A percentile compares a stretch with the other conserved stretches of the same genome.
Evolutionary conservation across 176 grass and related monocot genomes (phyloP).

Genomic region (Musa troglodytarum): DNA sequence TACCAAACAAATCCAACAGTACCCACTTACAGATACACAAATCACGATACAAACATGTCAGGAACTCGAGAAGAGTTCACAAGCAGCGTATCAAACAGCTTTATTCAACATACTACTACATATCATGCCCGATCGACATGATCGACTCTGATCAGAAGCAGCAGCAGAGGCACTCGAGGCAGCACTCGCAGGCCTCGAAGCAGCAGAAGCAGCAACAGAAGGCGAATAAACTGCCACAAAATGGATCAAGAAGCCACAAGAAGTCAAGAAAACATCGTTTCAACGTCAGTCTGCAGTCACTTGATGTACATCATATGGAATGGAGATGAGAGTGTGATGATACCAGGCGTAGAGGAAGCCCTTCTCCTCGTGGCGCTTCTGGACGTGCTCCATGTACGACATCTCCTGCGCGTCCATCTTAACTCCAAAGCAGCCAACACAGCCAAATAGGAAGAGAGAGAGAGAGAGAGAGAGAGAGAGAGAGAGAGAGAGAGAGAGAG

Average conservation of each 20-base stretch:
- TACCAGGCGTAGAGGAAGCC: conserved; percentile 63
- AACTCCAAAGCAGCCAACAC: no score
- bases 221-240: conserved; percentile 46
- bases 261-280: background rate
- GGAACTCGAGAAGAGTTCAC: no score
- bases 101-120: background rate
- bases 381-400: conserved; percentile 37
- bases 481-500: no score
- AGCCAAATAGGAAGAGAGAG: no score
- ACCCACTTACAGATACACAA: no score
- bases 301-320: background rate
- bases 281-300: background rate
- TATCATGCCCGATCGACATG: background rate
- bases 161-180: conserved; percentile 89
- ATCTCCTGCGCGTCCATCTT: background rate
- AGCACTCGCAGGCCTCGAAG: conserved; percentile 90
- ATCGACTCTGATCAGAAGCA: conserved; percentile 28
- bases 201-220: conserved; percentile 92
- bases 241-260: background rate
- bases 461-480: no score
- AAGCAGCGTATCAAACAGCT: background rate
- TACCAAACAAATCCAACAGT: no score
- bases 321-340: background rate
- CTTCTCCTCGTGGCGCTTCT: conserved; percentile 60
- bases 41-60: no score